These are phyloP conservation scores for Lactifluus pinguis DNA, from an alignment of 768 basidiomycete genomes.

Conservation along the genomic window DNA sequence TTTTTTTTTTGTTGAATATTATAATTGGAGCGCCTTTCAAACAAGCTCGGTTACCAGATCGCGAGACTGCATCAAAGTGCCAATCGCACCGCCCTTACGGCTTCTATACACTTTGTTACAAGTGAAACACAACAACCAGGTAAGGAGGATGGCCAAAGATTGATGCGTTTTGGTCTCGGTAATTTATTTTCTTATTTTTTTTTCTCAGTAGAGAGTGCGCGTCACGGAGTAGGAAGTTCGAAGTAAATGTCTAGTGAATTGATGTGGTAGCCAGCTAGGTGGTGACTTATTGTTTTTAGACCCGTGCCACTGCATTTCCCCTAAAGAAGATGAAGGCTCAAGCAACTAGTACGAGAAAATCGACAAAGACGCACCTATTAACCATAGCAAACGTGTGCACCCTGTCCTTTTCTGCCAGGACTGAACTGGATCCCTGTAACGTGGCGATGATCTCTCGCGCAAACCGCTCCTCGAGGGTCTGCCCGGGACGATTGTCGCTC, in stretches of 20 bases:
- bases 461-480: constrained; percentile 55
- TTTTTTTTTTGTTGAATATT: not conserved
- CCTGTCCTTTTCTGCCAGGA: constrained; percentile 51
- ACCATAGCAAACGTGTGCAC: constrained; percentile 64
- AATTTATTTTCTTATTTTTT: too few species aligned
- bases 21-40: not conserved
- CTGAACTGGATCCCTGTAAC: constrained; percentile 51
- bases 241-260: not conserved
- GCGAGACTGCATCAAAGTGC: too few species aligned
- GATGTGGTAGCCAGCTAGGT: not conserved
- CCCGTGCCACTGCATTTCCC: constrained; percentile 15
- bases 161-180: too few species aligned
- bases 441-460: constrained; percentile 72
- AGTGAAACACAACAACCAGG: too few species aligned
- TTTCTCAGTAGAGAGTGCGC: too few species aligned
- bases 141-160: not conserved
- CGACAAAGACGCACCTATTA: constrained; percentile 51
- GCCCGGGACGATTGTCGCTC: constrained; percentile 46
- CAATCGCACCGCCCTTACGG: not conserved
- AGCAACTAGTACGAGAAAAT: not conserved
- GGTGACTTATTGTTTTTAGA: not conserved
- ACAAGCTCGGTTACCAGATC: not conserved
- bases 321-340: not conserved
- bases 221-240: too few species aligned
- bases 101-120: not conserved